phyloP scores from a whole-genome alignment of 257 asterid genomes.

The Verbascum thapsus region DNA sequence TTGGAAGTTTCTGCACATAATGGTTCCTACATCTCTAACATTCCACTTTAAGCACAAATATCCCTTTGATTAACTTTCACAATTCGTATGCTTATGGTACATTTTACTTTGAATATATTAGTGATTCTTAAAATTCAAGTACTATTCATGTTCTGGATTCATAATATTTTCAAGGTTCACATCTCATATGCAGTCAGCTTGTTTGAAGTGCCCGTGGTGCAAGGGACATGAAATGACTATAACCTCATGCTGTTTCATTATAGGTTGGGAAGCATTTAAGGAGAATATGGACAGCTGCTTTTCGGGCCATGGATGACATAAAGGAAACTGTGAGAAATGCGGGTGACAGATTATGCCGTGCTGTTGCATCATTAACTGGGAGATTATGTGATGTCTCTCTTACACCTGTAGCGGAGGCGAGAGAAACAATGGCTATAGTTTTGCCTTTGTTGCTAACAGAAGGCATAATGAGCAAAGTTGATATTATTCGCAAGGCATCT shows the following conservation, averaged over 20 bases:
- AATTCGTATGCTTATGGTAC: background rate
- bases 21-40: background rate
- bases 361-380: slow-evolving; percentile 78
- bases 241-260: slow-evolving; percentile 15
- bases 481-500: slow-evolving; percentile 88
- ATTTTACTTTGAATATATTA: background rate
- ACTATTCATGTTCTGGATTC: background rate
- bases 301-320: slow-evolving; percentile 97
- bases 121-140: background rate
- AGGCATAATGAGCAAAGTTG: slow-evolving; percentile 94
- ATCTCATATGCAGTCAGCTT: slow-evolving; percentile 24
- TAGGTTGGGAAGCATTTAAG: slow-evolving; percentile 89
- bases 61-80: background rate
- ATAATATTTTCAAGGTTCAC: slow-evolving; percentile 23
- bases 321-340: slow-evolving; percentile 96
- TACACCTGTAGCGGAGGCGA: slow-evolving; percentile 76
- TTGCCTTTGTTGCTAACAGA: slow-evolving; percentile 87
- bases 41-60: background rate
- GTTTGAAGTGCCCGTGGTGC: slow-evolving; percentile 17
- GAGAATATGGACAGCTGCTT: slow-evolving; percentile 88
- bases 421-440: slow-evolving; percentile 76
- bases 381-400: slow-evolving; percentile 90
- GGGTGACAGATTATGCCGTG: slow-evolving; percentile 92
- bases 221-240: slow-evolving; percentile 6
- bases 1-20: background rate